Evolutionary conservation across 805 yeast species (phyloP).

Genomic region (Metschnikowia vanudenii): DNA sequence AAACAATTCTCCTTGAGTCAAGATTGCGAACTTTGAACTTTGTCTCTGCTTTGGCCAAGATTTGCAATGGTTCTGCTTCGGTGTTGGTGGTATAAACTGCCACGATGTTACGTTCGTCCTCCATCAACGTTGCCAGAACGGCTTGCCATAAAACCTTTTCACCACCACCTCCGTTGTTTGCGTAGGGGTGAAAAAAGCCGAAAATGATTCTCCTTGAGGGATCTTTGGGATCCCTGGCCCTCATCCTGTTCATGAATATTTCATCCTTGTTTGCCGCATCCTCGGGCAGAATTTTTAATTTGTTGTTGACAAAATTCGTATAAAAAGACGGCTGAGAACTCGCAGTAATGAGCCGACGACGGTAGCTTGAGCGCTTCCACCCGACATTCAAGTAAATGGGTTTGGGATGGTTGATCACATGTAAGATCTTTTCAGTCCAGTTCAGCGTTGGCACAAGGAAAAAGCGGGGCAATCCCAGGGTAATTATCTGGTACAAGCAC

Average conservation of each 20-base stretch:
- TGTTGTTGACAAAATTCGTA: slow-evolving; percentile 38
- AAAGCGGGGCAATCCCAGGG: slow-evolving; percentile 31
- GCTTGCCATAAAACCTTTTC: slow-evolving; percentile 97
- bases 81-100: slow-evolving; percentile 72
- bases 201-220: slow-evolving; percentile 45
- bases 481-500: slow-evolving; percentile 21
- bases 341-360: slow-evolving; percentile 39
- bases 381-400: slow-evolving; percentile 39
- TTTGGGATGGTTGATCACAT: slow-evolving; percentile 32
- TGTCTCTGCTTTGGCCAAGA: slow-evolving; percentile 49
- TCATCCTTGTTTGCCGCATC: slow-evolving; percentile 26
- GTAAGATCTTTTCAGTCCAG: slow-evolving; percentile 36
- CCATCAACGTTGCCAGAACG: slow-evolving; percentile 61
- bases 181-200: slow-evolving; percentile 95
- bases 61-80: slow-evolving; percentile 47
- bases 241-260: slow-evolving; percentile 27
- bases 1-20: slow-evolving; percentile 54
- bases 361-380: slow-evolving; percentile 36
- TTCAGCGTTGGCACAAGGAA: slow-evolving; percentile 39
- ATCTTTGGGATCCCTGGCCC: slow-evolving; percentile 35
- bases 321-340: slow-evolving; percentile 37
- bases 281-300: slow-evolving; percentile 31
- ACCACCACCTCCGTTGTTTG: slow-evolving; percentile 98
- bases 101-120: slow-evolving; percentile 50
- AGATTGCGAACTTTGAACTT: slow-evolving; percentile 53